Base-by-base conservation (phyloP, 805 yeast species). In the Suhomyces pyralidae region DNA sequence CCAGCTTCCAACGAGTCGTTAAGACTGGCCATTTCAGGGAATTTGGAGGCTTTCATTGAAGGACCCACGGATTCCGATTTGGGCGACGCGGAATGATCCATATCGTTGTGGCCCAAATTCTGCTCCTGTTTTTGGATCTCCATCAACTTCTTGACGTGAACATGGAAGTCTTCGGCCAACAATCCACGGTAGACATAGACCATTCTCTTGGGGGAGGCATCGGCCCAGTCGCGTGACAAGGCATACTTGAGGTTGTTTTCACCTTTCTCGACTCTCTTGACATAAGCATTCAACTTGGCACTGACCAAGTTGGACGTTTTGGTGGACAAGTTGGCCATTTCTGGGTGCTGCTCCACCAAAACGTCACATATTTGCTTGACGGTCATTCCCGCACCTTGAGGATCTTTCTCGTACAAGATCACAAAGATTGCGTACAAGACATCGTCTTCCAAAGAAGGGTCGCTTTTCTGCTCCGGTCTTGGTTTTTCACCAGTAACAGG, bases 151-250 rank as follows among this genome's bases (percentile, higher is more conserved):
- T 83, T 81, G 7, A 88, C 93, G 63, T 85, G 89, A 40, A 83
- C 70, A 60, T 85, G 85, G 68, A 85, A 88, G 64, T 88, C 92
- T n/a, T 82, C 78, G 28, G 93, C 81, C 55, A 88, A 74, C 26
- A 86, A 71, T 38, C 96, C 96, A 62, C 94, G 82, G 67, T 88
- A 88, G 48, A 87, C 91, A 62, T 88, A 88, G 25, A 88, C 91
- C 96, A 88, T 88, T 74, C 96, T 79, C 63, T 88, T 85, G 49
- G 96, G 96, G 2, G 90, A 84, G 15, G 93, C 90, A 67, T 88
- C 93, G 3, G 96, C 93, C 96, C 96, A 88, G 67, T 88, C 94
- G 70, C 96, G 81, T 0, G 90, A 84, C 43, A 88, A 71, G 17
- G 93, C 90, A 67, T 88, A 88, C 52, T 80, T 80, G 61, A 88